phyloP scores from a whole-genome alignment of 306 rosid species.

The Morella rubra region DNA sequence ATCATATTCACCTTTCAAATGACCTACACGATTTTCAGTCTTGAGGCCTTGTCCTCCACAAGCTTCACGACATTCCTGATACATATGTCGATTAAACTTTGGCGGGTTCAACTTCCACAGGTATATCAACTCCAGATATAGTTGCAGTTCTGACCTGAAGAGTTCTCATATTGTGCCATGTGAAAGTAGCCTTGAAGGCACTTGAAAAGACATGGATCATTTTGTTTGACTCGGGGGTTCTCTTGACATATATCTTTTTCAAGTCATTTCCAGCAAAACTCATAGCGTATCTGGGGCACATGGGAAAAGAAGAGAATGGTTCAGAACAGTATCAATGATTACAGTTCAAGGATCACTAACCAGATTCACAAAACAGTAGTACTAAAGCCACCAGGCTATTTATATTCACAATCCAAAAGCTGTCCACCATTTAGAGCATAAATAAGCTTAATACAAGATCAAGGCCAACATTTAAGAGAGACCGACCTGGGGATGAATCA shows the following conservation, averaged over 20 bases:
- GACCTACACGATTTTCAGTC: constrained; percentile 87
- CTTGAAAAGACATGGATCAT: constrained; percentile 80
- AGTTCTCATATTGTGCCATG: constrained; percentile 91
- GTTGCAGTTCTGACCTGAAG: constrained; percentile 63
- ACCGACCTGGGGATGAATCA: background rate
- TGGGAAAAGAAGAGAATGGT: constrained; percentile 12
- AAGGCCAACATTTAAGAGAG: background rate
- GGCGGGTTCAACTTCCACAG: constrained; percentile 12
- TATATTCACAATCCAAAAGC: background rate
- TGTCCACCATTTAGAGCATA: background rate
- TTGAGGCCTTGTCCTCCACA: constrained; percentile 92
- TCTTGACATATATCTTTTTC: constrained; percentile 62
- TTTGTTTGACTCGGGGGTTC: constrained; percentile 73
- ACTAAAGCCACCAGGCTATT: background rate
- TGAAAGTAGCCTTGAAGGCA: constrained; percentile 77
- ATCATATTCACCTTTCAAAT: constrained; percentile 70
- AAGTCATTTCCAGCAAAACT: constrained; percentile 75
- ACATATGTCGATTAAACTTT: constrained; percentile 21
- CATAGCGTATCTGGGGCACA: constrained; percentile 73
- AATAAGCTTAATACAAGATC: background rate
- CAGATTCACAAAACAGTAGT: background rate
- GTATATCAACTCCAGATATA: constrained; percentile 11
- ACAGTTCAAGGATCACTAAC: background rate
- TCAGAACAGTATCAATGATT: background rate
- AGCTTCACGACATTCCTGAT: constrained; percentile 96